Evolutionary conservation across 2,329 filamentous ascomycete genomes (phyloP).

Genomic region (Drechslerella stenobrocha): DNA sequence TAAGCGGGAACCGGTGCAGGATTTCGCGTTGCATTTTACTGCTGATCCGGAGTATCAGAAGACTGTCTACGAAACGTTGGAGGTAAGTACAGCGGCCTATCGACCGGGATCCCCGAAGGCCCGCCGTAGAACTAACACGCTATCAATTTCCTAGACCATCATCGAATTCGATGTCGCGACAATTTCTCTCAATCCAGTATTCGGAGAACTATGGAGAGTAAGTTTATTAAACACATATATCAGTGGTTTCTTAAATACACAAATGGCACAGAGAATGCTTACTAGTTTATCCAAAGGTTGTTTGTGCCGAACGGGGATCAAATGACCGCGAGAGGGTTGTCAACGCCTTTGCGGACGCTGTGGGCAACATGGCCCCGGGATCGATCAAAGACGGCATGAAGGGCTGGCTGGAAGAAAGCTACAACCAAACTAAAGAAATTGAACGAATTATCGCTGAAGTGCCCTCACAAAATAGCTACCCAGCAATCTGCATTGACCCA

Average conservation of each 20-base stretch:
- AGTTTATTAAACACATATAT: background rate
- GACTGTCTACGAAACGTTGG: constrained; percentile 33
- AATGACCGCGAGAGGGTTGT: constrained; percentile 57
- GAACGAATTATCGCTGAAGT: constrained; percentile 56
- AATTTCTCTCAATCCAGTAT: constrained; percentile 60
- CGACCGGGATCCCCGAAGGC: no score
- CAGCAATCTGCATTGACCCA: constrained; percentile 61
- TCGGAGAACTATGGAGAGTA: constrained; percentile 60
- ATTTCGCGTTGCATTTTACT: constrained; percentile 36
- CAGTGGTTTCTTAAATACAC: no score
- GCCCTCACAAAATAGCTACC: constrained; percentile 56
- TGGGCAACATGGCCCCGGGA: constrained; percentile 55
- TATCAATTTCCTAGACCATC: constrained; percentile 54
- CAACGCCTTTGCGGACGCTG: constrained; percentile 56
- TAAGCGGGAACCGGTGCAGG: constrained; percentile 27
- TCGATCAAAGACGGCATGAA: constrained; percentile 57
- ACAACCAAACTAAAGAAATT: constrained; percentile 60
- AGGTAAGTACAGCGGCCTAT: constrained; percentile 9
- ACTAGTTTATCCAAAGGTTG: constrained; percentile 47
- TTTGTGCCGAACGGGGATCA: constrained; percentile 59
- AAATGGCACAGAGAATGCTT: background rate
- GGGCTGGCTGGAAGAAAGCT: constrained; percentile 61
- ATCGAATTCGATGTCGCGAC: constrained; percentile 58
- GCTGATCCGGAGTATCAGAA: constrained; percentile 22
- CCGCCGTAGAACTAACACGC: no score